phyloP scores from a whole-genome alignment of 495 filamentous ascomycete species.

The Hypoxylon cercidicola region DNA sequence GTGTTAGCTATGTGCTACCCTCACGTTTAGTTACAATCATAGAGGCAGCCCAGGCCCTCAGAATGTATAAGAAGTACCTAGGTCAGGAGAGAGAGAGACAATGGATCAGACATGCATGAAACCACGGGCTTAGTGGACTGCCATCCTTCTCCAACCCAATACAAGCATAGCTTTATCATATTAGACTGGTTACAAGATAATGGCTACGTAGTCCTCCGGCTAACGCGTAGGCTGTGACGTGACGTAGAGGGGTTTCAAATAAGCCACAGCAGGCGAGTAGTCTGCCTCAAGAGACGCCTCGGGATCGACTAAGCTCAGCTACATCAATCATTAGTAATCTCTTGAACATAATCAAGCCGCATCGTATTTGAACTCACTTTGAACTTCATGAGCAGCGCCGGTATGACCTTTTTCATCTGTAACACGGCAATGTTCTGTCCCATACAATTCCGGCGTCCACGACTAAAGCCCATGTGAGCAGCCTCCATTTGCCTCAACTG shows the following conservation, averaged over 20 bases:
- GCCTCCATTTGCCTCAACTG: slow-evolving; percentile 58
- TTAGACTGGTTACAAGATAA: no score
- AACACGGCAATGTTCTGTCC: slow-evolving; percentile 70
- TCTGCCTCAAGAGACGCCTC: slow-evolving; percentile 30
- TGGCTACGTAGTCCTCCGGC: not conserved
- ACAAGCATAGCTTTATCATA: no score
- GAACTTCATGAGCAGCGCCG: slow-evolving; percentile 60
- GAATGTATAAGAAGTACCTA: no score
- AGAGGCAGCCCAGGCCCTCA: no score
- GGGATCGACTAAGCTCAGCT: slow-evolving; percentile 34
- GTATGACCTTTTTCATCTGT: slow-evolving; percentile 73
- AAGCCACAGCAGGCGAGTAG: slow-evolving; percentile 18
- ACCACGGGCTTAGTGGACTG: no score
- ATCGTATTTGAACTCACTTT: slow-evolving; percentile 30
- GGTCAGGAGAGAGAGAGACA: no score
- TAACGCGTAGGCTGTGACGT: slow-evolving; percentile 21
- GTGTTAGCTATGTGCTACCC: no score
- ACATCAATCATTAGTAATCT: slow-evolving; percentile 21
- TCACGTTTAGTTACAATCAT: no score
- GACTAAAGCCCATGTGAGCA: slow-evolving; percentile 62
- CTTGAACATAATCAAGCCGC: not conserved
- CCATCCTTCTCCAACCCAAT: no score
- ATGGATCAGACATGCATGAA: no score
- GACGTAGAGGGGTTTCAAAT: slow-evolving; percentile 24
- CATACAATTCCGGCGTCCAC: slow-evolving; percentile 69